A percentile compares a stretch with the other conserved stretches of the same genome.
Conservation (phyloP, 176 grass and related monocot species). For the Eragrostis nindensis region DNA sequence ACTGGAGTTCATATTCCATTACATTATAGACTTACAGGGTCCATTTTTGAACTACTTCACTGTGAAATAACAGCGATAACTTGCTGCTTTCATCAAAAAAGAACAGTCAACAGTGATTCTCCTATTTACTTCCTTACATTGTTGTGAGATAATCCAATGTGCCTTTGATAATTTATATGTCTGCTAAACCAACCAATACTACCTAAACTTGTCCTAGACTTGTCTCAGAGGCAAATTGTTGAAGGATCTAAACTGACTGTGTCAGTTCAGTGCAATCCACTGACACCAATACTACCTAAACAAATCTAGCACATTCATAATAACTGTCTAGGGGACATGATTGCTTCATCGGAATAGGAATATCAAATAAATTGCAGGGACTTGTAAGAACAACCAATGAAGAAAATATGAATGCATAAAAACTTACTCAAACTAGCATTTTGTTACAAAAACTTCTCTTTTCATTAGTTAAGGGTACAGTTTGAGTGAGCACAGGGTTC, state of each 20-base stretch:
- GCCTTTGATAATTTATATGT: neutral
- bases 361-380: conserved; percentile 13
- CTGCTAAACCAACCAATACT: neutral
- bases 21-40: neutral
- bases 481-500: conserved; percentile 30
- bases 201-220: conserved; percentile 7
- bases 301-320: conserved; percentile 16
- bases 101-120: neutral
- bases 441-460: neutral
- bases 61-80: neutral
- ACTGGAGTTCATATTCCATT: neutral
- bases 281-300: conserved; percentile 19
- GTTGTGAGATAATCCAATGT: conserved; percentile 1
- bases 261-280: conserved; percentile 1
- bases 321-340: conserved; percentile 14
- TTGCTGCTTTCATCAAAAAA: neutral
- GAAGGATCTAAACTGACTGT: conserved; percentile 8
- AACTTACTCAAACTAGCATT: conserved; percentile 37
- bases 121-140: conserved; percentile 2
- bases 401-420: conserved; percentile 15
- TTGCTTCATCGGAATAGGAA: neutral
- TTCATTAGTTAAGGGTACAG: conserved; percentile 47
- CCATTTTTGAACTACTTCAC: neutral
- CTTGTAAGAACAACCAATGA: conserved; percentile 2
- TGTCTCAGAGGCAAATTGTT: neutral